Percentiles rank a stretch among this genome's conserved stretches.
phyloP scores from a whole-genome alignment of 306 rosid genomes.

The Cucurbita argyrosperma region DNA sequence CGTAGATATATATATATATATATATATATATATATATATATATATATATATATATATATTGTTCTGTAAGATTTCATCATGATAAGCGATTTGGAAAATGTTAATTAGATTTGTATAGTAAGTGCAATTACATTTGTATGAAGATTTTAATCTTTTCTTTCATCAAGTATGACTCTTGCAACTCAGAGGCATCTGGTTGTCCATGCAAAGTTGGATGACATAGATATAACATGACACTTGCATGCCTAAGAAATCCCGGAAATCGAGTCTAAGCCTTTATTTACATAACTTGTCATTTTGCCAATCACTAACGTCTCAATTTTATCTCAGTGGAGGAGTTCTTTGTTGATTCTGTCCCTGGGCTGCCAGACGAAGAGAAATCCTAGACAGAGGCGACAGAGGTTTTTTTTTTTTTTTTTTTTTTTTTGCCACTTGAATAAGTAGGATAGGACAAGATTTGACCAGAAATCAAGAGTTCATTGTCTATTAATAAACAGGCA shows the following conservation, averaged over 20 bases:
- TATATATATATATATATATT: too few relatives aligned
- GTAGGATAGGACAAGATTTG: slow-evolving; percentile 26
- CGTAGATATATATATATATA: too few relatives aligned
- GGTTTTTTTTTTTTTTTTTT: slow-evolving; percentile 8
- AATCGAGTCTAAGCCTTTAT: neutral
- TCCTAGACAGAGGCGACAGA: slow-evolving; percentile 31
- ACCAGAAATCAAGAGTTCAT: slow-evolving; percentile 18
- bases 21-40: too few relatives aligned
- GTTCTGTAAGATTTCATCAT: neutral
- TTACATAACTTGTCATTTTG: neutral
- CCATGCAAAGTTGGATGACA: neutral
- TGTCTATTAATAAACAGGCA: slow-evolving; percentile 22
- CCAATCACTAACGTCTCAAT: slow-evolving; percentile 3
- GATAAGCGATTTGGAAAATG: neutral
- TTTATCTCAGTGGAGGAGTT: slow-evolving; percentile 79
- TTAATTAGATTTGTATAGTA: neutral
- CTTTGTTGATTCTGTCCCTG: slow-evolving; percentile 82
- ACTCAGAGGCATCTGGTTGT: neutral
- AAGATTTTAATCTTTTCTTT: neutral
- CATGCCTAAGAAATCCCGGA: neutral
- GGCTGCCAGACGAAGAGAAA: slow-evolving; percentile 78
- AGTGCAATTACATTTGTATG: neutral
- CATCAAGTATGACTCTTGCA: neutral
- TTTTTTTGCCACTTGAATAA: slow-evolving; percentile 18
- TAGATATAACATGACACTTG: neutral